Evolutionary conservation across 257 asterid genomes (phyloP).

Genomic region (Capsicum pubescens): DNA sequence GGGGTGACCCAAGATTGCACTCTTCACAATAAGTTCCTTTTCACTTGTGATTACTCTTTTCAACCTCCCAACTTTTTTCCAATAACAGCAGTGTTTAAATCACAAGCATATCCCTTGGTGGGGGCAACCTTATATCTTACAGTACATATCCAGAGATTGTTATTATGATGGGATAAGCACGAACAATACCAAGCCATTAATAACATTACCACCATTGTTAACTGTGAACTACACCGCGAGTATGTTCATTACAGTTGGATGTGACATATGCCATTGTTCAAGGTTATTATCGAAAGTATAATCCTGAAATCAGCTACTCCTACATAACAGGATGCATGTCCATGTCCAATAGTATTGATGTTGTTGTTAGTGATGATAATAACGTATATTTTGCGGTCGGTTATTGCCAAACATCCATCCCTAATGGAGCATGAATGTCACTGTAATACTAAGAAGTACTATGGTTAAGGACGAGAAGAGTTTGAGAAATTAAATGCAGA

Average conservation of each 20-base stretch:
- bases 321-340: slow-evolving; percentile 45
- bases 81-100: too few relatives aligned
- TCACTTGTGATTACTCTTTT: too few relatives aligned
- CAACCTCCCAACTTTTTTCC: too few relatives aligned
- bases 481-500: too few relatives aligned
- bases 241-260: slow-evolving; percentile 47
- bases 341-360: slow-evolving; percentile 24
- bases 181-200: too few relatives aligned
- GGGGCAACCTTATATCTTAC: too few relatives aligned
- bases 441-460: neutral
- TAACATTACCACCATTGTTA: too few relatives aligned
- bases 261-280: slow-evolving; percentile 34
- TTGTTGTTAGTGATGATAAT: slow-evolving; percentile 26
- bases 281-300: slow-evolving; percentile 1
- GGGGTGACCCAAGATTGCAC: slow-evolving; percentile 40
- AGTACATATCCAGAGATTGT: too few relatives aligned
- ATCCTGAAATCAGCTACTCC: neutral
- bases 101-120: too few relatives aligned
- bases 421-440: slow-evolving; percentile 24
- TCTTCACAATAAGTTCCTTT: too few relatives aligned
- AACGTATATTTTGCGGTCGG: slow-evolving; percentile 39
- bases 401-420: slow-evolving; percentile 48
- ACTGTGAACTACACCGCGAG: slow-evolving; percentile 37
- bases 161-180: too few relatives aligned
- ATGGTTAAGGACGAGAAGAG: too few relatives aligned